Evolutionary conservation across 805 yeast genomes (phyloP), one percentile per base, ranked within the genome.

Genomic region (Ogataea methylovora): DNA sequence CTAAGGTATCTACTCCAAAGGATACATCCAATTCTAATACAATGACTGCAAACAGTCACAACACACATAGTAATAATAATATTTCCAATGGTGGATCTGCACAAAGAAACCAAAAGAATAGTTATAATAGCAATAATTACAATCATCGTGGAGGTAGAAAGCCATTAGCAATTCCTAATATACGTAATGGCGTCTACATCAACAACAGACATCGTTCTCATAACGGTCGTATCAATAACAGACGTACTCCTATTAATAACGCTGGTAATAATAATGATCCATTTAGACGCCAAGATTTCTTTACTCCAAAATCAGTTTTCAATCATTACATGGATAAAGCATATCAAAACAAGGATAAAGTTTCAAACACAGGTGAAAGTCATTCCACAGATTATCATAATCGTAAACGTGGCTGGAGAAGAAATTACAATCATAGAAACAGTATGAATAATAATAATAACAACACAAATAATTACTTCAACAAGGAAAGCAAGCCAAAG

Each of bases 301-400:
- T 81, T 52, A 83, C 92, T 4, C 92, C 92, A 3, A 82, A 81
- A 36, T 75, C 87, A 18, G 80, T 77, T 5, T 72, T 76, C 47
- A 74, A 72, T 38, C 80, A 77, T 43, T 81, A 78, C 52, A 72
- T 81, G 81, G 85, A 76, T 42, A 76, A 78, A 42, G 78, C 58
- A 58, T 16, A 15, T 17, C 24, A 16, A 5, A 19, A 28, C 11
- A 30, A 19, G 14, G 17, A 23, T n/a, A 24, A 29, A 8, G 2
- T 14, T 13, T 4, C 4, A 2, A 12, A 11, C 5, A 10, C 10
- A 8, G 13, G 14, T 12, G 13, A 13, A 4, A 15, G 22, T 15
- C 25, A 23, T 4, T 15, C 18, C 13, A n/a, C 23, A 14, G 23
- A 22, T n/a, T 7, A 7, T 14, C 23, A 39, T 31, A 38, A 30